These are phyloP conservation scores for Knoxia roxburghii DNA, from an alignment of 257 asterid genomes.

Conservation along the genomic window DNA sequence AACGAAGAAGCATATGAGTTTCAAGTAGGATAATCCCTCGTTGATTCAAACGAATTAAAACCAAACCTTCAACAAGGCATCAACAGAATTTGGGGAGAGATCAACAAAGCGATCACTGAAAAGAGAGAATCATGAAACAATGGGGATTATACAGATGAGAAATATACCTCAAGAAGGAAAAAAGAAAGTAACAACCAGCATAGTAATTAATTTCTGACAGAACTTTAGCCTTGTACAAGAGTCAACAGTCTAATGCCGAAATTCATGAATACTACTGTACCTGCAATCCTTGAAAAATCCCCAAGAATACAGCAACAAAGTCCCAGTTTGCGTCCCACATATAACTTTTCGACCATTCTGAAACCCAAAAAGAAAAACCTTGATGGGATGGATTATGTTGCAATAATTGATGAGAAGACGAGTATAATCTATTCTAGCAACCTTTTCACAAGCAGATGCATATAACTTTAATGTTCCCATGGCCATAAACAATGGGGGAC, in stretches of 20 bases:
- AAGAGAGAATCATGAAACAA: conserved; percentile 17
- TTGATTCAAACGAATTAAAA: conserved; percentile 2
- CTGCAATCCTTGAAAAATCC: conserved; percentile 99
- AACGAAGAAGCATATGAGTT: conserved; percentile 9
- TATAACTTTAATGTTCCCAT: not conserved
- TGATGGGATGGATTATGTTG: not conserved
- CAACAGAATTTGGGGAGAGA: conserved; percentile 77
- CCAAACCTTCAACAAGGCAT: conserved; percentile 76
- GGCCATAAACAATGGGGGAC: not conserved
- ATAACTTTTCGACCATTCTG: conserved; percentile 87
- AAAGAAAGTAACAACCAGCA: not conserved
- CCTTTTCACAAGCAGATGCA: not conserved
- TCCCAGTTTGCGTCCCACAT: conserved; percentile 78
- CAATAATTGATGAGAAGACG: not conserved
- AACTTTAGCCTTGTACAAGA: not conserved
- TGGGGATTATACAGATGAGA: conserved; percentile 13
- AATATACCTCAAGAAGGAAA: conserved; percentile 14
- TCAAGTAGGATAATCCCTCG: conserved; percentile 7
- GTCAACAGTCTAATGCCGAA: not conserved
- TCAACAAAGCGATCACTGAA: conserved; percentile 86
- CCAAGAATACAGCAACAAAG: conserved; percentile 80
- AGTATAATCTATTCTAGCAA: not conserved
- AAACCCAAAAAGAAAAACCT: conserved; percentile 8
- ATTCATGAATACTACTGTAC: conserved; percentile 19
- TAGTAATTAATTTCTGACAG: not conserved